These are phyloP conservation scores for Cladophialophora chaetospira DNA, from an alignment of 2,329 filamentous ascomycete genomes.

Conservation along the genomic window DNA sequence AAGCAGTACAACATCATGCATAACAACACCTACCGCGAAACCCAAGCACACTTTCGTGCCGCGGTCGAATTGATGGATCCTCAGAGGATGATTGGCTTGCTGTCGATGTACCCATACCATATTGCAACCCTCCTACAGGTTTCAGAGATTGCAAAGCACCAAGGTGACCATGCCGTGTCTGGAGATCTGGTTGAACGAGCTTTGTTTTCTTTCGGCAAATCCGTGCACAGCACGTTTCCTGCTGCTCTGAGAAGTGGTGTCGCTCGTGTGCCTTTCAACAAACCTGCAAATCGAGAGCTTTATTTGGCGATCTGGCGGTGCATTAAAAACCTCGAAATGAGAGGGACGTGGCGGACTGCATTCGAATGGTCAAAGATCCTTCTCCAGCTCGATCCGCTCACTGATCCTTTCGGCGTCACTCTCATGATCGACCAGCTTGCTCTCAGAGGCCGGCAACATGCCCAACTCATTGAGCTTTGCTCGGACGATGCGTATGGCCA, in stretches of 20 bases:
- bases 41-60: slow-evolving; percentile 74
- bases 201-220: slow-evolving; percentile 89
- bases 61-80: slow-evolving; percentile 84
- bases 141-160: slow-evolving; percentile 86
- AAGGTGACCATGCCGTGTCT: slow-evolving; percentile 81
- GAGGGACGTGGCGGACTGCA: slow-evolving; percentile 91
- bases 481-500: slow-evolving; percentile 53
- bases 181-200: slow-evolving; percentile 88
- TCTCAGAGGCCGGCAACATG: slow-evolving; percentile 74
- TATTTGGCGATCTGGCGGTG: slow-evolving; percentile 90
- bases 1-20: slow-evolving; percentile 79
- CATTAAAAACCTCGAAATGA: slow-evolving; percentile 78
- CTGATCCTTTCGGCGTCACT: slow-evolving; percentile 80
- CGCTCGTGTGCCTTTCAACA: slow-evolving; percentile 76
- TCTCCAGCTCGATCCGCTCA: slow-evolving; percentile 68
- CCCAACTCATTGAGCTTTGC: slow-evolving; percentile 73
- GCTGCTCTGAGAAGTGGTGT: slow-evolving; percentile 74
- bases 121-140: slow-evolving; percentile 92
- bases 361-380: slow-evolving; percentile 92
- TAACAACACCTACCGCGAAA: slow-evolving; percentile 69
- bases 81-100: slow-evolving; percentile 74
- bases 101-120: slow-evolving; percentile 80
- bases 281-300: slow-evolving; percentile 87
- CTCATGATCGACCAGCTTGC: slow-evolving; percentile 82
- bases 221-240: slow-evolving; percentile 79